These are phyloP conservation scores for Suillus weaverae DNA, from an alignment of 768 basidiomycete species.

Conservation along the genomic window DNA sequence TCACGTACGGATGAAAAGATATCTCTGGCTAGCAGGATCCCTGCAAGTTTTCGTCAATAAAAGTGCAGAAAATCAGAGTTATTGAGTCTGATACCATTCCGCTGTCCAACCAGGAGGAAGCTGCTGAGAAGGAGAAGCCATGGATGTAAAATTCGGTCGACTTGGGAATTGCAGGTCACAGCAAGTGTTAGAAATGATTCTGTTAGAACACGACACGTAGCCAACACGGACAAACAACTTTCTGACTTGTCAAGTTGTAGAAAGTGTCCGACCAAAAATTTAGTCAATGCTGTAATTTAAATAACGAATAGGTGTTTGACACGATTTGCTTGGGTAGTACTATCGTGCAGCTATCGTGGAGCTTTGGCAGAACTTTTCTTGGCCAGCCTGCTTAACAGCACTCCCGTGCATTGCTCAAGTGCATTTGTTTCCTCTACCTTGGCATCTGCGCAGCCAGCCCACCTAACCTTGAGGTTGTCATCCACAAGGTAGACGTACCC, in stretches of 20 bases:
- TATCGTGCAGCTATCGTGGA: background rate
- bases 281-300: background rate
- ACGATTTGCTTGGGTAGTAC: background rate
- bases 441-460: slow-evolving; percentile 91
- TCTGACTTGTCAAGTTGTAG: background rate
- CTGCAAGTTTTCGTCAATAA: slow-evolving; percentile 41
- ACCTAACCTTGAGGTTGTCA: slow-evolving; percentile 78
- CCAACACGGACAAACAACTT: slow-evolving; percentile 22
- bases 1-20: slow-evolving; percentile 84
- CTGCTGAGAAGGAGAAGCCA: slow-evolving; percentile 58
- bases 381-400: slow-evolving; percentile 62
- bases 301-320: background rate
- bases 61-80: background rate
- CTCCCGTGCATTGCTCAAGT: slow-evolving; percentile 66
- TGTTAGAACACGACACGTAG: slow-evolving; percentile 16
- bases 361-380: slow-evolving; percentile 11
- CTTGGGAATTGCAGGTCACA: background rate
- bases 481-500: slow-evolving; percentile 94
- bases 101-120: slow-evolving; percentile 91
- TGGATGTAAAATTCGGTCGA: slow-evolving; percentile 16
- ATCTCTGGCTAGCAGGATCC: slow-evolving; percentile 78
- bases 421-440: slow-evolving; percentile 68
- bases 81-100: slow-evolving; percentile 66
- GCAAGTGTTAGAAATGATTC: background rate
- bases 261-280: background rate